Evolutionary conservation across 1,139 yeast species (phyloP), one percentile per base, ranked within the genome.

Genomic region (Geotrichum restrictum): DNA sequence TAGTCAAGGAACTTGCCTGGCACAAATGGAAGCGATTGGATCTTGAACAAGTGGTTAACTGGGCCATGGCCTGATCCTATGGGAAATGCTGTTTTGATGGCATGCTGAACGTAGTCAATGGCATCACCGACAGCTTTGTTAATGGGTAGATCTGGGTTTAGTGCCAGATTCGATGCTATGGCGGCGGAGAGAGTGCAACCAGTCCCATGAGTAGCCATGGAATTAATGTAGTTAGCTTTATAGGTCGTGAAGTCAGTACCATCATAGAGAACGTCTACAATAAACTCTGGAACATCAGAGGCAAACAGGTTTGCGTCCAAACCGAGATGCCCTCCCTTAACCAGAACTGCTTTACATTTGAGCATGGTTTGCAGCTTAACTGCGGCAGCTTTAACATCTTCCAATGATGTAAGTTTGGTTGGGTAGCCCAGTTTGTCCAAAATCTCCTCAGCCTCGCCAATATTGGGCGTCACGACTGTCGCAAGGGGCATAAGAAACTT

Each of bases 101-200:
- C 89, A 52, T 73, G 73, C 60, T 83, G 89, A 14, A 88, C 82
- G 62, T 79, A 89, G 57, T 78, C 78, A 51, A 87, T 78, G 0
- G 85, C 79, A 22, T 77, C 69, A 6, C 74, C 74, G 6, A 86
- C 76, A 0, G 95, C 73, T 3, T 73, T 74, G 1, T 62, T 59
- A 10, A 86, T 61, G 0, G 72, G 38, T 34, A 63, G 58, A 3
- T 31, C 34, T 8, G 40, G 40, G 0, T 81, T 82, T 42, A 72
- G 73, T 1, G 95, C 91, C 45, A 88, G 60, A 60, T 85, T 82
- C 1, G 94, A 81, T 0, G 95, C 84, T 60, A 89, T 83, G 0
- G 95, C 77, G 1, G 96, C 83, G 0, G 95, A 82, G 49, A 89
- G 72, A 0, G 96, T 86, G 67, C 97, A 89, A 0, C 97, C 97